phyloP scores from a whole-genome alignment of 768 basidiomycete genomes.

The Tylopilus subfusipes region DNA sequence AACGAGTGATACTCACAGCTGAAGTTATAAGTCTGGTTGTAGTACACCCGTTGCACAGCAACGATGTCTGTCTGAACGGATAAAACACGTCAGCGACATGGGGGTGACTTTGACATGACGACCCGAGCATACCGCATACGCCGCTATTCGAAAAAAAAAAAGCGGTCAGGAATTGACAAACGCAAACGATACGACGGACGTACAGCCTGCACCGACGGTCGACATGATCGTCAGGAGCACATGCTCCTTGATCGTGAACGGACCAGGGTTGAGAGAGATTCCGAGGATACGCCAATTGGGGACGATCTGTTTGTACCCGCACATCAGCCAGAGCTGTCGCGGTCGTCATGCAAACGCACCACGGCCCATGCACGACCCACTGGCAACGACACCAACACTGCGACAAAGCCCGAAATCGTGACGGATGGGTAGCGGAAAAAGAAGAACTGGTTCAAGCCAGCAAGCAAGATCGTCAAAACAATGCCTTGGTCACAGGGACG shows the following conservation, averaged over 20 bases:
- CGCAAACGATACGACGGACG: conserved; percentile 1
- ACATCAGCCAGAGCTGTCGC: not conserved
- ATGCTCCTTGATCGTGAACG: conserved; percentile 72
- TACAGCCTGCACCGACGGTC: conserved; percentile 37
- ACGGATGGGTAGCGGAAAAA: conserved; percentile 62
- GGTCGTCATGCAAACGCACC: conserved; percentile 11
- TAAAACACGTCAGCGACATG: not conserved
- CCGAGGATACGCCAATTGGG: conserved; percentile 56
- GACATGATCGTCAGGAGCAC: conserved; percentile 71
- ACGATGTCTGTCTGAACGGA: conserved; percentile 56
- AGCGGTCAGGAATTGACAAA: not conserved
- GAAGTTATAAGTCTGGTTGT: conserved; percentile 56
- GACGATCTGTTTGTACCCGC: conserved; percentile 33
- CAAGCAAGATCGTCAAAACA: conserved; percentile 54
- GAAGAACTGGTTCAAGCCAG: conserved; percentile 79
- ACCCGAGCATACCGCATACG: conserved; percentile 40
- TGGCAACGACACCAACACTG: conserved; percentile 68
- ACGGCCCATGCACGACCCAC: conserved; percentile 63
- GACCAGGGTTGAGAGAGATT: conserved; percentile 66
- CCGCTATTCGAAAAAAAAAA: conserved; percentile 24
- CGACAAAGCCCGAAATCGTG: conserved; percentile 48
- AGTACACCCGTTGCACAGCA: conserved; percentile 70
- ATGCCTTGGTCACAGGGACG: conserved; percentile 22
- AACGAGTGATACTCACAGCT: conserved; percentile 31
- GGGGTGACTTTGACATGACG: not conserved